phyloP scores from a whole-genome alignment of 805 yeast species.

The Yarrowia keelungensis region DNA sequence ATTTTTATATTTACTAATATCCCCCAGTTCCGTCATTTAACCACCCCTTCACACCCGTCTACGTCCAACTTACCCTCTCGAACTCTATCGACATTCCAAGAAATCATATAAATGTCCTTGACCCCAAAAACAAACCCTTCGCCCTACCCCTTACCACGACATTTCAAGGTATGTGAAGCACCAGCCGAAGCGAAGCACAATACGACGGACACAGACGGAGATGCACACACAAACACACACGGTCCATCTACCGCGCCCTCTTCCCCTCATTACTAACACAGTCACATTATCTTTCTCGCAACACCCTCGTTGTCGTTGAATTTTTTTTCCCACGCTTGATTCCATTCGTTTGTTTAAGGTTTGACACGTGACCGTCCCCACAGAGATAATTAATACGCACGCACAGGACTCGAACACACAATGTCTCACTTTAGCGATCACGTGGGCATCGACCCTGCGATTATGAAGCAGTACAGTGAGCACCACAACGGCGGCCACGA shows the following conservation, averaged over 20 bases:
- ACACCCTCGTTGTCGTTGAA: conserved; percentile 1
- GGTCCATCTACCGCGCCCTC: background rate
- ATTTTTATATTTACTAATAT: too few species aligned
- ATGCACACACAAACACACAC: background rate
- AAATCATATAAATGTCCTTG: conserved; percentile 34
- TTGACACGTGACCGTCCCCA: background rate
- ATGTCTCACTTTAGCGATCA: conserved; percentile 37
- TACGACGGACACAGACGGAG: background rate
- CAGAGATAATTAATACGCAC: background rate
- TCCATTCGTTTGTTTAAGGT: conserved; percentile 30
- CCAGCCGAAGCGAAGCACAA: background rate
- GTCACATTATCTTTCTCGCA: background rate
- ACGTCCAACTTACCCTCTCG: conserved; percentile 32
- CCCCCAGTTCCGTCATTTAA: background rate
- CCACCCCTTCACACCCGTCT: background rate
- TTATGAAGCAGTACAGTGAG: conserved; percentile 40
- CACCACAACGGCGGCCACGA: conserved; percentile 29
- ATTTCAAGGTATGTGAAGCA: conserved; percentile 35
- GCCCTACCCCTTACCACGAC: conserved; percentile 40
- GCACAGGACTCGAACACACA: conserved; percentile 22
- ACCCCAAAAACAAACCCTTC: conserved; percentile 37
- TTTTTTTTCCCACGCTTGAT: background rate
- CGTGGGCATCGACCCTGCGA: conserved; percentile 40
- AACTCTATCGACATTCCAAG: conserved; percentile 36
- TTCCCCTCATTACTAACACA: conserved; percentile 3